These are phyloP conservation scores for Calocera cornea DNA, from an alignment of 768 basidiomycete genomes.

Conservation along the genomic window DNA sequence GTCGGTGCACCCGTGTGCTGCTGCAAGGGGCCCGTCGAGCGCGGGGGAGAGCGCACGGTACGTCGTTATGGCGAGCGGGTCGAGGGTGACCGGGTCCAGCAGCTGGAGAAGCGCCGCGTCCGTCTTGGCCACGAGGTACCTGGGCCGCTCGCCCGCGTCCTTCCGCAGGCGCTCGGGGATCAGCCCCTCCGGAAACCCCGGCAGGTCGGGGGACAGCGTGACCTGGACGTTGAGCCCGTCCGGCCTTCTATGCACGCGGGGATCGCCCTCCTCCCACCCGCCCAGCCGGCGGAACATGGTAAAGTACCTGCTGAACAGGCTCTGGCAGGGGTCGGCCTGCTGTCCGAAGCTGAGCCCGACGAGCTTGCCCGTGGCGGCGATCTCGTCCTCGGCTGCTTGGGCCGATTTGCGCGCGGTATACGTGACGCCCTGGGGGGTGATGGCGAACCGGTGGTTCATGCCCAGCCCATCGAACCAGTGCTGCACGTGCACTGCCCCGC, in stretches of 20 bases:
- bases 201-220: slow-evolving; percentile 16
- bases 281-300: slow-evolving; percentile 10
- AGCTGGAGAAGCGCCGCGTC: slow-evolving; percentile 23
- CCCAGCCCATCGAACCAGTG: slow-evolving; percentile 35
- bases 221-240: slow-evolving; percentile 14
- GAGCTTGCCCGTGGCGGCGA: slow-evolving; percentile 15
- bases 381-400: slow-evolving; percentile 21
- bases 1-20: slow-evolving; percentile 25
- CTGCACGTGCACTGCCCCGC: slow-evolving; percentile 18
- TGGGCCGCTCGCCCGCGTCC: background rate
- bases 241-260: background rate
- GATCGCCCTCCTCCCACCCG: background rate
- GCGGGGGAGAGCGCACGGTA: slow-evolving; percentile 24
- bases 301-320: slow-evolving; percentile 20
- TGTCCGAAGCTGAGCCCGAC: slow-evolving; percentile 16
- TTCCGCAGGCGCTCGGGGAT: background rate
- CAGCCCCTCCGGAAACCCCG: slow-evolving; percentile 11
- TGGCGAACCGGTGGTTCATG: slow-evolving; percentile 31
- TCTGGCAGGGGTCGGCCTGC: slow-evolving; percentile 15
- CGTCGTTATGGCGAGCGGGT: slow-evolving; percentile 23
- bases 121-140: slow-evolving; percentile 21
- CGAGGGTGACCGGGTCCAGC: slow-evolving; percentile 28
- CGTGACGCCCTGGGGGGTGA: slow-evolving; percentile 17
- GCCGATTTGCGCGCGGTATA: slow-evolving; percentile 27
- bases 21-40: slow-evolving; percentile 25